These are phyloP conservation scores for Picochlorum costavermella DNA, from an alignment of 139 green algal genomes.

Conservation along the genomic window DNA sequence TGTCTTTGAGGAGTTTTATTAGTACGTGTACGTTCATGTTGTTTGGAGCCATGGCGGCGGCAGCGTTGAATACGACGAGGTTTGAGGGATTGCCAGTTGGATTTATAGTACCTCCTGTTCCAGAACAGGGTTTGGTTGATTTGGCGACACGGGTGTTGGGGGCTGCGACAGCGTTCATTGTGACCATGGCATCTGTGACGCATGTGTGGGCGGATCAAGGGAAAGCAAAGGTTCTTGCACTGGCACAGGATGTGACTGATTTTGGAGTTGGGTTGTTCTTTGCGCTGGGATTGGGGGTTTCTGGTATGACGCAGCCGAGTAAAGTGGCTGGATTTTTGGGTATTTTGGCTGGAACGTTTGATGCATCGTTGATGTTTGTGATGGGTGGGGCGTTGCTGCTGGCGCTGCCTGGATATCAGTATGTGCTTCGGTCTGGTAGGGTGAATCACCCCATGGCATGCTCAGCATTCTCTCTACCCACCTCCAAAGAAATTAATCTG, in stretches of 20 bases:
- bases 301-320: conserved; percentile 57
- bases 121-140: conserved; percentile 2
- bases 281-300: conserved; percentile 47
- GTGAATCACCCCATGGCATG: neutral
- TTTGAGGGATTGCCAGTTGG: conserved; percentile 10
- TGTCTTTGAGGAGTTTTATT: conserved; percentile 32
- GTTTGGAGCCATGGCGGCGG: conserved; percentile 29
- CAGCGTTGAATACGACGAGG: conserved; percentile 6
- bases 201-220: conserved; percentile 12
- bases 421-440: conserved; percentile 7
- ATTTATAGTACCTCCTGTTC: conserved; percentile 4
- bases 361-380: conserved; percentile 57
- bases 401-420: conserved; percentile 36
- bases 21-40: conserved; percentile 50
- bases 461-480: conserved; percentile 38
- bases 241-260: conserved; percentile 15
- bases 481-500: conserved; percentile 37
- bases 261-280: conserved; percentile 49
- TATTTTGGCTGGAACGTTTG: conserved; percentile 22
- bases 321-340: conserved; percentile 46
- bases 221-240: conserved; percentile 5
- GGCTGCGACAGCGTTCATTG: conserved; percentile 7
- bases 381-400: conserved; percentile 68
- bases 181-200: neutral
- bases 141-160: neutral